Evolutionary conservation across 148 eudicot species (phyloP), one percentile per base, ranked within the genome.

Genomic region (Euryodendron excelsum): DNA sequence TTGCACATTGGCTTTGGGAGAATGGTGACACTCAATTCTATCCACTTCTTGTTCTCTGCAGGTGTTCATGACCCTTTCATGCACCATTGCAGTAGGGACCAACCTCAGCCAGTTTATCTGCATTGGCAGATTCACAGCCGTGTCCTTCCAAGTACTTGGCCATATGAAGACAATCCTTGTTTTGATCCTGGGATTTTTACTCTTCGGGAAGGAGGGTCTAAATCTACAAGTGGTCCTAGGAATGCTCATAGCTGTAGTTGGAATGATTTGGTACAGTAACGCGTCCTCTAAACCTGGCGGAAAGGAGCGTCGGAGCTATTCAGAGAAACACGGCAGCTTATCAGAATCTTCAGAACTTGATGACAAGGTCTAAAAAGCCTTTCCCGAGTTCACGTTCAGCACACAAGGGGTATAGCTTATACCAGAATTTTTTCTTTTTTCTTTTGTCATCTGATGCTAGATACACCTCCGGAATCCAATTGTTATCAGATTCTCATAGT

Each of bases 91-190:
- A 31, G 86, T 94, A 14, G 96, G 98, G 67, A 94, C 98, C 72
- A 94, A 94, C 83, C 91, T 94, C 64, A 94, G 98, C 87, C 98
- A 94, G 78, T 94, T 94, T 84, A 94, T 94, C 81, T 94, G 98
- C 87, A 94, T 92, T 3, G 97, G 98, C 47, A 88, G 98, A 91
- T 94, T 94, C 88, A 90, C 97, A 41, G 98, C 98, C 4, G 97
- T 94, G 13, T 89, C 98, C 5, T 66, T 66, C 70, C 70, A 66
- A 66, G 70, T 66, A 9, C 70, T 66, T n/a, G 70, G 70, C 47
- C 98, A 94, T 76, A 94, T 94, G 98, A 94, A 94, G 86, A 94
- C 98, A 3, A 94, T 94, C 72, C 94, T 94, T n/a, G 98, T 94
- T 44, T 78, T 94, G 83, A 89, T 92, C 73, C 91, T 94, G 5